Evolutionary conservation across 169 alveolate species (phyloP).

Genomic region (Cryptosporidium xiaoi): DNA sequence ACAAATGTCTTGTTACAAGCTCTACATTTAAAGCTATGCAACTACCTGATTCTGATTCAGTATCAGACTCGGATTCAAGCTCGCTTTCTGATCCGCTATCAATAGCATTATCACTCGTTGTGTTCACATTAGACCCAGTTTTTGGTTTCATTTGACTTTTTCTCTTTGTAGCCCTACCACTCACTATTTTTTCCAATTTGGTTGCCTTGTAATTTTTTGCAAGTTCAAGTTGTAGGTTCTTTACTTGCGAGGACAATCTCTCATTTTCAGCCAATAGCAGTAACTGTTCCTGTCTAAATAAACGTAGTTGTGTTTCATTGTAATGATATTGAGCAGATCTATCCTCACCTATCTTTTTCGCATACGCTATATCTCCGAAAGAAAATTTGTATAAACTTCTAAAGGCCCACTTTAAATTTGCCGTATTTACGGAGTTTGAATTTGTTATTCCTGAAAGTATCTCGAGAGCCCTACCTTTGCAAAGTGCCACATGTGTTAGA

Average conservation of each 20-base stretch:
- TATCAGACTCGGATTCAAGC: constrained; percentile 60
- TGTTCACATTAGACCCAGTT: constrained; percentile 7
- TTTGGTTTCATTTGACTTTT: constrained; percentile 44
- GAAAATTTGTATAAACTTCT: constrained; percentile 57
- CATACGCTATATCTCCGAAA: constrained; percentile 72
- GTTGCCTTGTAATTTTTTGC: constrained; percentile 67
- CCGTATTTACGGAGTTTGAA: constrained; percentile 62
- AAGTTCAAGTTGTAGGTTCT: constrained; percentile 67
- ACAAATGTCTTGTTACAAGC: constrained; percentile 70
- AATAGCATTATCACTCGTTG: constrained; percentile 9
- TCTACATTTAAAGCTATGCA: constrained; percentile 71
- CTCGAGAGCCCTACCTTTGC: constrained; percentile 75
- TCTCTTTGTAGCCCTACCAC: constrained; percentile 19
- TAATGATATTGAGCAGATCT: constrained; percentile 74
- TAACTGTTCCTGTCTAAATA: constrained; percentile 81
- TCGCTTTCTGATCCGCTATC: constrained; percentile 60
- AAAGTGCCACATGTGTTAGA: constrained; percentile 69
- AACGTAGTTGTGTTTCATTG: constrained; percentile 79
- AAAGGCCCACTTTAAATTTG: constrained; percentile 67
- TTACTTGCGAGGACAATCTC: constrained; percentile 78
- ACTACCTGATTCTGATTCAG: constrained; percentile 71
- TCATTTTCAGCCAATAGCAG: constrained; percentile 80
- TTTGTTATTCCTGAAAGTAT: constrained; percentile 68
- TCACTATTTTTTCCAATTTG: constrained; percentile 38
- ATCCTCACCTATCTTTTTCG: constrained; percentile 66